Conservation (phyloP, 805 yeast genomes). For the Wickerhamomyces hampshirensis region DNA sequence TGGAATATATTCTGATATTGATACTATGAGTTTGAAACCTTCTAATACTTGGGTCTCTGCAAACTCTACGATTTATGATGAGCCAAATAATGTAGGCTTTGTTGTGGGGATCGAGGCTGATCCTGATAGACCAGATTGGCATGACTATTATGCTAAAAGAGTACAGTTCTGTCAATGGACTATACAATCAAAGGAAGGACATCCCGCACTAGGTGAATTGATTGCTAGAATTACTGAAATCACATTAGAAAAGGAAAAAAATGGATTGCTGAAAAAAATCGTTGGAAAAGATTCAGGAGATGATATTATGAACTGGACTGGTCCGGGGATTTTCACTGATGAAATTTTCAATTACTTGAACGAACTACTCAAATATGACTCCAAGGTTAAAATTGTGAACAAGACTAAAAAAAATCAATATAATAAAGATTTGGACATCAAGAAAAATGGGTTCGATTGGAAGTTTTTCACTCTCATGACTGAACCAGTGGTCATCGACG, state of each 20-base stretch:
- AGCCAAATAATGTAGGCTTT: conserved; percentile 52
- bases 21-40: conserved; percentile 72
- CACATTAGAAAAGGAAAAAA: conserved; percentile 52
- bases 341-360: conserved; percentile 73
- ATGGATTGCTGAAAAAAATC: conserved; percentile 42
- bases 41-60: conserved; percentile 70
- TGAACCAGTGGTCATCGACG: conserved; percentile 55
- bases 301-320: conserved; percentile 91
- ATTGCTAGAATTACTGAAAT: conserved; percentile 73
- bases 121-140: conserved; percentile 94
- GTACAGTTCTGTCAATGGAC: conserved; percentile 98
- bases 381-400: conserved; percentile 9
- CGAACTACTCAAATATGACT: conserved; percentile 28
- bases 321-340: conserved; percentile 95
- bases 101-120: conserved; percentile 94
- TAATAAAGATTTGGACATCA: conserved; percentile 24
- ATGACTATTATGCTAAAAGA: conserved; percentile 86
- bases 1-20: conserved; percentile 90
- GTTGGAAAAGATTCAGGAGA: conserved; percentile 64
- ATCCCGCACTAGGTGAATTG: conserved; percentile 80
- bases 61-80: conserved; percentile 22
- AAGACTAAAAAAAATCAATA: conserved; percentile 21
- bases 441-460: conserved; percentile 46
- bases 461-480: conserved; percentile 54
- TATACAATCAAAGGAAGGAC: conserved; percentile 83